Percentiles rank a stretch among this genome's conserved stretches.
phyloP scores from a whole-genome alignment of 176 grass and related monocot genomes.

The Tillandsia fasciculata region DNA sequence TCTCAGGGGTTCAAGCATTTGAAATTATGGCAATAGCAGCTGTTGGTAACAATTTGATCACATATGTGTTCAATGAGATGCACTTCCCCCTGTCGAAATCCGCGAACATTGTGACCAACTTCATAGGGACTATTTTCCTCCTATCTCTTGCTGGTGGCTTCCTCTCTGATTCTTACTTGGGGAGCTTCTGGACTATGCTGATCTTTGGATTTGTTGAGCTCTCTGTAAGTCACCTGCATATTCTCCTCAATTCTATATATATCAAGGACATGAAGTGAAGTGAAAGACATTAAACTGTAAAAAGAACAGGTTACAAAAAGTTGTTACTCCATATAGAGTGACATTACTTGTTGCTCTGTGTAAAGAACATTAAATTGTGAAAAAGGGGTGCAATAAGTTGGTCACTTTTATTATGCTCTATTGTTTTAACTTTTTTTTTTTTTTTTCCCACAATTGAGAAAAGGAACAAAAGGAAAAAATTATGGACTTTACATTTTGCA shows the following conservation, averaged over 20 bases:
- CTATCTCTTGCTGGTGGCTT: slow-evolving; percentile 76
- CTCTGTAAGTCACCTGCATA: slow-evolving; percentile 31
- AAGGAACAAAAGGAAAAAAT: too few relatives aligned
- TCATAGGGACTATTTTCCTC: slow-evolving; percentile 75
- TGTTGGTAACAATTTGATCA: slow-evolving; percentile 83
- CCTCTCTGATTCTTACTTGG: slow-evolving; percentile 79
- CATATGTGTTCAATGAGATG: slow-evolving; percentile 84
- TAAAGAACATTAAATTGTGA: too few relatives aligned
- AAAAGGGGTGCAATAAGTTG: too few relatives aligned
- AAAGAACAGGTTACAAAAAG: too few relatives aligned
- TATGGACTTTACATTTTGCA: too few relatives aligned
- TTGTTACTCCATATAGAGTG: too few relatives aligned
- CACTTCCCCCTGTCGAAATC: slow-evolving; percentile 58
- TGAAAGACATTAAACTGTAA: too few relatives aligned
- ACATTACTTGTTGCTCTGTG: too few relatives aligned
- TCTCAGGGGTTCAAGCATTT: slow-evolving; percentile 66
- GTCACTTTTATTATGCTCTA: not conserved
- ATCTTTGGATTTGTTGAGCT: slow-evolving; percentile 82
- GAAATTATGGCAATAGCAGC: slow-evolving; percentile 89
- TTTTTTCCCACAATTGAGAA: not conserved
- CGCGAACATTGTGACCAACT: slow-evolving; percentile 76
- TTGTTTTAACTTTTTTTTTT: not conserved
- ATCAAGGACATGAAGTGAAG: too few relatives aligned
- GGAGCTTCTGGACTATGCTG: slow-evolving; percentile 91
- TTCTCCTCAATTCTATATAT: not conserved